These are phyloP conservation scores for Trichoderma brevicompactum DNA, from an alignment of 2,329 filamentous ascomycete genomes.

Conservation along the genomic window DNA sequence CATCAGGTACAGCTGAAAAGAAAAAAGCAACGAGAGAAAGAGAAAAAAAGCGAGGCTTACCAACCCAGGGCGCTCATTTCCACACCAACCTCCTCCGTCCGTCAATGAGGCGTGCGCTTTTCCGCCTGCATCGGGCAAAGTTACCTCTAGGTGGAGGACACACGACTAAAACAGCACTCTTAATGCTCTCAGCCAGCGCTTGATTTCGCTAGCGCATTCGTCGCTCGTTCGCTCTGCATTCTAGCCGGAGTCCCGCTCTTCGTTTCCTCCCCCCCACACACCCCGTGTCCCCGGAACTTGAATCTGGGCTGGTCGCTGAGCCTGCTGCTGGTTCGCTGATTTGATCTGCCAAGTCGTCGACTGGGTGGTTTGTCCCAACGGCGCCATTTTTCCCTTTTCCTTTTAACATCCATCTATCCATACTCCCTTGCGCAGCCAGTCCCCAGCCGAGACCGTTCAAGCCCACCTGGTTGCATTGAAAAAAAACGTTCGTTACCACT, in stretches of 20 bases:
- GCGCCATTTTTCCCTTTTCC: conserved; percentile 23
- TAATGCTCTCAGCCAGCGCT: background rate
- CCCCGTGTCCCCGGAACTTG: conserved; percentile 29
- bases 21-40: background rate
- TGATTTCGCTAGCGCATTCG: conserved; percentile 25
- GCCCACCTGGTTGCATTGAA: conserved; percentile 18
- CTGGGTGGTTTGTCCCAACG: conserved; percentile 17
- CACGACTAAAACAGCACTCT: conserved; percentile 23
- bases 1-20: background rate
- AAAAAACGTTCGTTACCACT: conserved; percentile 19
- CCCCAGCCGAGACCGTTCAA: conserved; percentile 8
- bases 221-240: conserved; percentile 27
- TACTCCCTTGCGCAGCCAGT: conserved; percentile 16
- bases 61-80: conserved; percentile 2
- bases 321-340: conserved; percentile 25
- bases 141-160: background rate
- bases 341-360: conserved; percentile 25
- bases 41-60: background rate
- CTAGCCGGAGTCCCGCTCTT: conserved; percentile 25
- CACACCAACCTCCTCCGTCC: conserved; percentile 6
- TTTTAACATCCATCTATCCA: conserved; percentile 22
- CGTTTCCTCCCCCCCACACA: conserved; percentile 28
- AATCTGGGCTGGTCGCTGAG: conserved; percentile 27
- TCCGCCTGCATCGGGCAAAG: conserved; percentile 20
- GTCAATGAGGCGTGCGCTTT: conserved; percentile 4